Evolutionary conservation across 2,329 filamentous ascomycete species (phyloP).

Genomic region (Xenoacremonium recifei): DNA sequence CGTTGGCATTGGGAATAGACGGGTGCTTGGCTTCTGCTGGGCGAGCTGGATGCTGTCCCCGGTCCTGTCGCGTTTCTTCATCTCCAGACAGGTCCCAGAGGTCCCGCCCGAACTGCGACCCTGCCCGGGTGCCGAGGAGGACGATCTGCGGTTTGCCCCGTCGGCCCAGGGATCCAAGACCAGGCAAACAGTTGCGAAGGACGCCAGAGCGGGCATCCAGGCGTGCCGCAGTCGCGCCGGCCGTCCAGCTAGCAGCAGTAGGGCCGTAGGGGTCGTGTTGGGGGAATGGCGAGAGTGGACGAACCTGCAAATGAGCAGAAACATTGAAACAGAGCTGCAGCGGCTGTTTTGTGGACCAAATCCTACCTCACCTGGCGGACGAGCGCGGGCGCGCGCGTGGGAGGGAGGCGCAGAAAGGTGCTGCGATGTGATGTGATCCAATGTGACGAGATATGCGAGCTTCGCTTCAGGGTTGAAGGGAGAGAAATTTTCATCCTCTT

Average conservation of each 20-base stretch:
- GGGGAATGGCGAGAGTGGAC: not conserved
- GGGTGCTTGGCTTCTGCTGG: no score
- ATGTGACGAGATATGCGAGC: not conserved
- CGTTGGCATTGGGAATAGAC: no score
- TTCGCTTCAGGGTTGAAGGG: no score
- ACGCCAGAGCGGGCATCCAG: constrained; percentile 9
- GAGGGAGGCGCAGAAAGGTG: constrained; percentile 18
- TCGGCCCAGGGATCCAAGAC: not conserved
- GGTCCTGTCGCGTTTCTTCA: constrained; percentile 18
- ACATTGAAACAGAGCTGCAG: constrained; percentile 19
- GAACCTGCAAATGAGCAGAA: constrained; percentile 16
- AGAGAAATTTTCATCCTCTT: no score
- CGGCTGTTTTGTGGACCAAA: constrained; percentile 17
- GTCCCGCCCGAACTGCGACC: constrained; percentile 19
- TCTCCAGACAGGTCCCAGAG: constrained; percentile 14
- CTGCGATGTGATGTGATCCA: constrained; percentile 26
- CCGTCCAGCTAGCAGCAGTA: constrained; percentile 5
- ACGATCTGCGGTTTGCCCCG: constrained; percentile 24
- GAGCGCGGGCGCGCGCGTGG: not conserved
- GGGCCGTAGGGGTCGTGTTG: constrained; percentile 1
- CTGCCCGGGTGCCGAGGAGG: constrained; percentile 21
- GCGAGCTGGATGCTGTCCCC: no score
- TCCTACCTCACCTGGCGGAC: not conserved
- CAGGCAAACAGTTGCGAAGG: not conserved
- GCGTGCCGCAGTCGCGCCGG: constrained; percentile 19